Conservation (phyloP, 768 basidiomycete species). For the Auricularia heimuer region DNA sequence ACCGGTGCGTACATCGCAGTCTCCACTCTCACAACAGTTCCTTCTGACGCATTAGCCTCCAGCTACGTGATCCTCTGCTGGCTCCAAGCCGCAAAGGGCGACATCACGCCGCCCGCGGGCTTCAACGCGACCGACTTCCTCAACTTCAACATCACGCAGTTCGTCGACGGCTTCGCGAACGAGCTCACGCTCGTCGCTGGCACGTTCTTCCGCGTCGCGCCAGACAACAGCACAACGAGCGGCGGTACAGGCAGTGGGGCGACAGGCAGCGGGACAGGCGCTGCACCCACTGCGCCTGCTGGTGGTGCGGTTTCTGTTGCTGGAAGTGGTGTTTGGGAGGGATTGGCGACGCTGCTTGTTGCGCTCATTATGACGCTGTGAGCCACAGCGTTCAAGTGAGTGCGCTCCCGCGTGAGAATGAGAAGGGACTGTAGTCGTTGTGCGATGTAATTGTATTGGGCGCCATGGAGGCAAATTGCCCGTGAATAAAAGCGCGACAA, state of each 20-base stretch:
- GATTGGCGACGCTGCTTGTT: neutral
- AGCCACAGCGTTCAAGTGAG: too few species aligned
- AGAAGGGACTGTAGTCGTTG: too few species aligned
- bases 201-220: conserved; percentile 5
- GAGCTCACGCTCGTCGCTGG: conserved; percentile 3
- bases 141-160: conserved; percentile 6
- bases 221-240: neutral
- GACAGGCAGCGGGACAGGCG: neutral
- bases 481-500: too few species aligned
- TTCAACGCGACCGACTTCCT: conserved; percentile 1
- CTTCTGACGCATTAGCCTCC: neutral
- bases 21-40: neutral
- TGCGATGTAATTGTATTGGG: too few species aligned
- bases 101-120: conserved; percentile 1
- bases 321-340: neutral
- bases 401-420: too few species aligned
- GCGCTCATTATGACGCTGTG: neutral
- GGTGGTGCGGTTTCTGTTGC: neutral
- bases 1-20: conserved; percentile 1
- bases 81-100: neutral
- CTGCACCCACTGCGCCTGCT: neutral
- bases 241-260: neutral
- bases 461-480: too few species aligned
- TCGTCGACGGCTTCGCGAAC: neutral
- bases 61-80: conserved; percentile 5